Conservation (phyloP, 2,329 filamentous ascomycete species). For the Venturia carpophila region DNA sequence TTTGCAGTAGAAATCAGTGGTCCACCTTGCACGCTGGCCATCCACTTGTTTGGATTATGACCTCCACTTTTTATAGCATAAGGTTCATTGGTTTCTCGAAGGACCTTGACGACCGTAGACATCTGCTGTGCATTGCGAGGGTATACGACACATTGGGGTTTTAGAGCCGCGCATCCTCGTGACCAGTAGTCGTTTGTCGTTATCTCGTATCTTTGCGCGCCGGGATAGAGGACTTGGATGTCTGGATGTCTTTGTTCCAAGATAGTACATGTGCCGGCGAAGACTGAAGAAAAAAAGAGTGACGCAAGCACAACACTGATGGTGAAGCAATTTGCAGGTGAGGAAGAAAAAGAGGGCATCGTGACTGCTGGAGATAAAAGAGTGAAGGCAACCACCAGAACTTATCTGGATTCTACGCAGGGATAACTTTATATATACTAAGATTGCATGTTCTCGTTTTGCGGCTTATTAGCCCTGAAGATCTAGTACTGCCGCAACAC, state of each 20-base stretch:
- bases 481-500: not conserved
- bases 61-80: slow-evolving; percentile 36
- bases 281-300: slow-evolving; percentile 8
- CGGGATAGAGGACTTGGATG: slow-evolving; percentile 3
- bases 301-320: not conserved
- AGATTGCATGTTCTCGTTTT: not conserved
- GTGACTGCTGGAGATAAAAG: not conserved
- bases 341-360: not conserved
- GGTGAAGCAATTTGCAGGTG: not conserved
- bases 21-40: slow-evolving; percentile 28
- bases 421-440: not conserved
- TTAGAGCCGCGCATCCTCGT: slow-evolving; percentile 26
- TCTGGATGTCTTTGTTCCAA: slow-evolving; percentile 7
- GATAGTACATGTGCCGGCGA: slow-evolving; percentile 1
- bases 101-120: slow-evolving; percentile 25
- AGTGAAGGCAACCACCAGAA: not conserved
- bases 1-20: slow-evolving; percentile 33
- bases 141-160: slow-evolving; percentile 33
- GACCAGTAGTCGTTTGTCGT: slow-evolving; percentile 29
- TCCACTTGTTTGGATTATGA: slow-evolving; percentile 32
- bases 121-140: slow-evolving; percentile 30
- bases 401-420: no score
- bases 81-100: slow-evolving; percentile 12
- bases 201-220: not conserved
- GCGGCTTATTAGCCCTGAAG: not conserved